A percentile compares a stretch with the other conserved stretches of the same genome.
Evolutionary conservation across 352 stramenopile species (phyloP).

Genomic region (Phytophthora macrochlamydospora): DNA sequence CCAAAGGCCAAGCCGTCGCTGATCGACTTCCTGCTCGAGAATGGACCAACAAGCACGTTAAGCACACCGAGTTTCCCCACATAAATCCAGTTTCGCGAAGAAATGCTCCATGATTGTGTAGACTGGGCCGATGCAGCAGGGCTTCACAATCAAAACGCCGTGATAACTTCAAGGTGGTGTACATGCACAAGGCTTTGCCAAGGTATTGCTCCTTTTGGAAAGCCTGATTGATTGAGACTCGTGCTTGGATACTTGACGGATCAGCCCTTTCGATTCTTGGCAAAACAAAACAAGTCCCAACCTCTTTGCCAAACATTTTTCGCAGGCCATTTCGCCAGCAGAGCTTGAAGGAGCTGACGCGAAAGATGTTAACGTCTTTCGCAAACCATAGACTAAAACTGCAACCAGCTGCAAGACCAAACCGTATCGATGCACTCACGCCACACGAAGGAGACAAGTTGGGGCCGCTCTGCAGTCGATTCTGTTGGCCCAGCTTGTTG

Average conservation of each 20-base stretch:
- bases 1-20: not conserved
- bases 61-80: not conserved
- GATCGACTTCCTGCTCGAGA: not conserved
- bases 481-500: not conserved
- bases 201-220: not conserved
- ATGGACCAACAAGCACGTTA: not conserved
- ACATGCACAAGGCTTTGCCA: not conserved
- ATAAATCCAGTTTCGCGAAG: conserved; percentile 1
- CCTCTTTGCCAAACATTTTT: not conserved
- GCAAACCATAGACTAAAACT: not conserved
- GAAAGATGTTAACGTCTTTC: not conserved
- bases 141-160: not conserved
- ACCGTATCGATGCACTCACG: not conserved
- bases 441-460: not conserved
- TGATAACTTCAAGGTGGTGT: not conserved
- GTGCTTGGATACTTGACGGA: not conserved
- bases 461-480: not conserved
- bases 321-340: not conserved
- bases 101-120: not conserved
- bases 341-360: not conserved
- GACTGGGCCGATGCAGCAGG: not conserved
- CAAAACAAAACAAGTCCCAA: not conserved
- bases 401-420: not conserved
- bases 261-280: not conserved
- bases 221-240: not conserved